Base-by-base conservation (phyloP, 257 asterid species). In the Haberlea rhodopensis region DNA sequence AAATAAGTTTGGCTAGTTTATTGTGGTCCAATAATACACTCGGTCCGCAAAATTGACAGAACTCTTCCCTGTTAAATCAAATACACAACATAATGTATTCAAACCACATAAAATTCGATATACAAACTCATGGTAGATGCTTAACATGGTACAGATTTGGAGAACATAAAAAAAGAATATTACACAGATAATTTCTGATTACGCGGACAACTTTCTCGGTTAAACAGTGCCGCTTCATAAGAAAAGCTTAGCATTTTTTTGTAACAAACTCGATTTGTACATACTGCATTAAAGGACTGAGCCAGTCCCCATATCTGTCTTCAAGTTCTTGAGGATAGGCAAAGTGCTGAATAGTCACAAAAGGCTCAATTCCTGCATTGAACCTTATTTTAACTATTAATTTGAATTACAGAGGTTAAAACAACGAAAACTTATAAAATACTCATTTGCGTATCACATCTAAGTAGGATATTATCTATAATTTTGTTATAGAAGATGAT, bases 261-360 rank as follows among this genome's bases (percentile, higher is more conserved):
- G 20, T 11, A 55, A 48, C 34, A 48, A 48, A 16, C 5, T 3
- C 25, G 34, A 65, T 53, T 22, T 60, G 21, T 15, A 63, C 94
- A 66, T 67, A 87, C 95, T 87, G 97, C 90, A 85, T 87, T 16
- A 76, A 52, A 66, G 90, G 87, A 79, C 85, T 85, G 18, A 87
- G 90, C 97, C 95, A 87, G 4, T 85, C 96, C 51, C 87, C 73
- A 25, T 79, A 81, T 70, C 79, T 66, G 29, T 81, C 88, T 76
- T 84, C 82, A 5, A 90, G 84, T 72, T 85, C 92, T 67, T 85
- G 90, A 27, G 97, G 97, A 73, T 74, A 76, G 18, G 87, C 97
- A 27, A 61, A 40, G 67, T 90, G 97, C 79, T 76, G 81, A 65
- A 90, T 79, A 1, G 97, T 87, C 71, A 87, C 92, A 62, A 90